Evolutionary conservation across 2,329 filamentous ascomycete genomes (phyloP).

Genomic region (Phialophora macrospora): DNA sequence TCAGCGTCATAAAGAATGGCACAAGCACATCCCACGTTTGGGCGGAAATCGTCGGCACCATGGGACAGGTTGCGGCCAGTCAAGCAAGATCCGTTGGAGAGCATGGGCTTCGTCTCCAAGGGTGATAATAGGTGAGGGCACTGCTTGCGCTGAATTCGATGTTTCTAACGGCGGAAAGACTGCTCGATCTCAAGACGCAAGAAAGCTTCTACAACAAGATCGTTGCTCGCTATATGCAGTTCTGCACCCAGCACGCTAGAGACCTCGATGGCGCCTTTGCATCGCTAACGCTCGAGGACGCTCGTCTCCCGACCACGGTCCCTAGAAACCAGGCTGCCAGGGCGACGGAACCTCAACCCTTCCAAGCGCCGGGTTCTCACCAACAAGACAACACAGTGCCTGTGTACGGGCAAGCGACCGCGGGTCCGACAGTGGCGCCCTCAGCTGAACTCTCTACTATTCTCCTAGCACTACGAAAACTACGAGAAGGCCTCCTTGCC

Average conservation of each 20-base stretch:
- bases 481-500: slow-evolving; percentile 84
- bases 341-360: background rate
- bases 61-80: slow-evolving; percentile 76
- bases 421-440: slow-evolving; percentile 41
- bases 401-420: slow-evolving; percentile 25
- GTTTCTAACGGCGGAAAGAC: slow-evolving; percentile 54
- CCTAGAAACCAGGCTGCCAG: slow-evolving; percentile 45
- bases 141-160: background rate
- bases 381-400: slow-evolving; percentile 15
- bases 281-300: slow-evolving; percentile 57
- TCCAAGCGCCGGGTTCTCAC: background rate
- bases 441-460: slow-evolving; percentile 73
- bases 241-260: slow-evolving; percentile 77
- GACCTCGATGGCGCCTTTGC: slow-evolving; percentile 77
- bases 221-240: slow-evolving; percentile 84
- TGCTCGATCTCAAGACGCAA: slow-evolving; percentile 77
- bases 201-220: slow-evolving; percentile 87
- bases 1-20: slow-evolving; percentile 22
- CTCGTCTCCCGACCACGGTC: slow-evolving; percentile 44
- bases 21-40: slow-evolving; percentile 24
- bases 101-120: slow-evolving; percentile 85
- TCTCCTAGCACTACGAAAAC: slow-evolving; percentile 83
- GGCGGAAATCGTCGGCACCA: slow-evolving; percentile 37
- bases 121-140: slow-evolving; percentile 75
- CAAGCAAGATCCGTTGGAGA: slow-evolving; percentile 76